These are phyloP conservation scores for Pyricularia sp. DNA, from an alignment of 2,329 filamentous ascomycete genomes.

Conservation along the genomic window DNA sequence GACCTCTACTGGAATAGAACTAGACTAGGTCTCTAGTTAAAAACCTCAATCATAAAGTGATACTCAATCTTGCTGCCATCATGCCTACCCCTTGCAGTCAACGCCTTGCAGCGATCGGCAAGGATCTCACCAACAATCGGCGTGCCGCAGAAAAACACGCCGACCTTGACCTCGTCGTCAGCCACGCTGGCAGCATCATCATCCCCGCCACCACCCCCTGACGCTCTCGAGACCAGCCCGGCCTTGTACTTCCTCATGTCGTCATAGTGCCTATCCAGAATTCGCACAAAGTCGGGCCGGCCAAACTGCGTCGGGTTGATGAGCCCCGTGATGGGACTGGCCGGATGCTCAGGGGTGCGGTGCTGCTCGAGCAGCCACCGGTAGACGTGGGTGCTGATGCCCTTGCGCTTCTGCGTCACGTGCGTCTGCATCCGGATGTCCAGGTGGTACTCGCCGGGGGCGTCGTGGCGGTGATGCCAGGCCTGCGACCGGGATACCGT, in stretches of 20 bases:
- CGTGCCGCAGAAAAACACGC: conserved; percentile 47
- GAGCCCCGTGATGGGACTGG: conserved; percentile 65
- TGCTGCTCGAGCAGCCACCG: conserved; percentile 47
- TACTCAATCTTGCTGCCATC: conserved; percentile 44
- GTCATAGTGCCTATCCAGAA: conserved; percentile 44
- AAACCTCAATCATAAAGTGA: conserved; percentile 49
- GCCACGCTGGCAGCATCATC: conserved; percentile 6
- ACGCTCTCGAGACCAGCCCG: conserved; percentile 1
- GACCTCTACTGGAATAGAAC: background rate
- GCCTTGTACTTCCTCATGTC: conserved; percentile 32
- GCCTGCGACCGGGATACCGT: conserved; percentile 28
- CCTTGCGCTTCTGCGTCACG: conserved; percentile 43
- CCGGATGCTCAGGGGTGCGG: conserved; percentile 38
- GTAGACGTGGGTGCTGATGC: conserved; percentile 44
- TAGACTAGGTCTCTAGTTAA: too few relatives aligned
- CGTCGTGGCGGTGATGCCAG: conserved; percentile 26
- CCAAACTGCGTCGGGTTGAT: conserved; percentile 79
- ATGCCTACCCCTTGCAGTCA: conserved; percentile 39
- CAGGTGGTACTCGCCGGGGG: conserved; percentile 24
- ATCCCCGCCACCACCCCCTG: background rate
- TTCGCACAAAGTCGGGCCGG: conserved; percentile 59
- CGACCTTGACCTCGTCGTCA: conserved; percentile 33
- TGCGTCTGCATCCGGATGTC: conserved; percentile 47
- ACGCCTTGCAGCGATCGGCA: conserved; percentile 40
- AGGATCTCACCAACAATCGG: conserved; percentile 46